phyloP scores from a whole-genome alignment of 106 monocot genomes.

The Dioscorea dumetorum region DNA sequence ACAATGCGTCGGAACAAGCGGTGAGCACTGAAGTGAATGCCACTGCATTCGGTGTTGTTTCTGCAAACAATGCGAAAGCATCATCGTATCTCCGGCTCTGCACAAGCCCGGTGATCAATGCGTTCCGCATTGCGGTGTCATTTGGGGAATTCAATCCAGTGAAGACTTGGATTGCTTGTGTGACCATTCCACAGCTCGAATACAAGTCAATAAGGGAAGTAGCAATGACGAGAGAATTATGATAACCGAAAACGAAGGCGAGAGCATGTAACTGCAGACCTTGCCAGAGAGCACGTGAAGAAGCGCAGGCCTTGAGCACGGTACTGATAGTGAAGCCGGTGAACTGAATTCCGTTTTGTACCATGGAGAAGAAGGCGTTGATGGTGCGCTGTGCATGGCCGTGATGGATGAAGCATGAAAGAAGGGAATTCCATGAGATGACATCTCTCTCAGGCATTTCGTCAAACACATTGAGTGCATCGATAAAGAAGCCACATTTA shows the following conservation, averaged over 20 bases:
- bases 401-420: conserved; percentile 26
- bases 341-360: conserved; percentile 5
- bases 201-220: conserved; percentile 35
- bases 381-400: conserved; percentile 9
- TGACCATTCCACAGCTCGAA: conserved; percentile 21
- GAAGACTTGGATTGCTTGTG: conserved; percentile 21
- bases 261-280: conserved; percentile 35
- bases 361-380: conserved; percentile 25
- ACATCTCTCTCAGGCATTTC: conserved; percentile 41
- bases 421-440: conserved; percentile 44
- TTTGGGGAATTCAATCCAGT: conserved; percentile 10
- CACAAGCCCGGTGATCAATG: conserved; percentile 22
- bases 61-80: conserved; percentile 20
- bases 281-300: neutral
- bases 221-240: conserved; percentile 16
- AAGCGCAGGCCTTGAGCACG: conserved; percentile 27
- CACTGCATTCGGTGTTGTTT: conserved; percentile 8
- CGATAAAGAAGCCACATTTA: conserved; percentile 9
- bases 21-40: conserved; percentile 22
- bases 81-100: conserved; percentile 19
- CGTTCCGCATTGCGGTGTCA: conserved; percentile 23
- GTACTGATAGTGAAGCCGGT: conserved; percentile 38
- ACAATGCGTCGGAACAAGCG: conserved; percentile 22
- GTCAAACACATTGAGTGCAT: conserved; percentile 33
- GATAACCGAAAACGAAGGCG: conserved; percentile 4